Evolutionary conservation across 768 basidiomycete genomes (phyloP), one percentile per base, ranked within the genome.

Genomic region (Boletus rufocinnamomeus): DNA sequence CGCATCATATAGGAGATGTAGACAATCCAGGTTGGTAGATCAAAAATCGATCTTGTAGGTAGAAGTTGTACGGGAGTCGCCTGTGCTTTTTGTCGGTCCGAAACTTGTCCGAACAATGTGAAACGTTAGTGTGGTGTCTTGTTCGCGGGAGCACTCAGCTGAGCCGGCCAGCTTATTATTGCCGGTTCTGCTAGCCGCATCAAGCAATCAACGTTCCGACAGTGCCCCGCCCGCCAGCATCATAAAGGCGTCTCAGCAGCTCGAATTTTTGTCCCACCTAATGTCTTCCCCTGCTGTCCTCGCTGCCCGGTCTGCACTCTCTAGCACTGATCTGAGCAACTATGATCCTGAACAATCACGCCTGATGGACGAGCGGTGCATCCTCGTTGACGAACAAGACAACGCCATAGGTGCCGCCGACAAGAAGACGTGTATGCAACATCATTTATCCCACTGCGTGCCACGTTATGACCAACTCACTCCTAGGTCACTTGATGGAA

Each of bases 351-450:
- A 94, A 67, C 96, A 98, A 72, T 92, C 93, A 37, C 83, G 88
- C 60, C 80, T 99, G 57, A 99, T 99, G 97, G 92, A 95, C 66
- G 97, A 99, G 75, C 79, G 86, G 55, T 95, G 95, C 66, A 95
- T 96, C 70, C 82, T 96, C 44, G 92, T 95, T 34, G 91, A 95
- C 69, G 90, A 93, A 70, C 72, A 95, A 55, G 94, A 96, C 72
- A 83, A 82, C 35, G 84, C 87, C 19, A 86, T 94, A 50, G 94
- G 94, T 27, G 89, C 93, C 27, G 81, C 87, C 60, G 92, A 94
- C 75, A 99, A 99, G 81, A 99, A 98, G 78, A 95, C 92, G 23
- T 98, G 96, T 95, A 67, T 64, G 88, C 53, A 27, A 43, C 11
- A 78, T 7, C 47, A 50, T 64, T 11, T 28, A 37, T 58, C 25